These are phyloP conservation scores for Mycena galopus DNA, from an alignment of 768 basidiomycete species.

Conservation along the genomic window DNA sequence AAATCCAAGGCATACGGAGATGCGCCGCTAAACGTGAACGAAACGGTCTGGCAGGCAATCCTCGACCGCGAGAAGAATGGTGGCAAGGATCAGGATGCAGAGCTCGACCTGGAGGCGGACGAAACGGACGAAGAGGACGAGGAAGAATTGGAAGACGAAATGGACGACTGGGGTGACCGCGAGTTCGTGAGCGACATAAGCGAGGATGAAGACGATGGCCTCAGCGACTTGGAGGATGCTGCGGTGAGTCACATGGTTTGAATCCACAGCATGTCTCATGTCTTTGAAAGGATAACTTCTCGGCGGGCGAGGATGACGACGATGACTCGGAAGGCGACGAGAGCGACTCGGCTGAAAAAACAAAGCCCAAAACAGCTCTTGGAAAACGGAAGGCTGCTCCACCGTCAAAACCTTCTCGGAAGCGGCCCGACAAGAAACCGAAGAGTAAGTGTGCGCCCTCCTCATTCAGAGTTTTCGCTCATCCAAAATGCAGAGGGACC, in stretches of 20 bases:
- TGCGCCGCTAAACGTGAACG: conserved; percentile 97
- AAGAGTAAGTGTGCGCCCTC: conserved; percentile 61
- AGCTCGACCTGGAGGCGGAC: conserved; percentile 65
- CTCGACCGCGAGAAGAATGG: conserved; percentile 82
- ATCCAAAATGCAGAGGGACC: conserved; percentile 67
- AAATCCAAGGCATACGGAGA: conserved; percentile 98
- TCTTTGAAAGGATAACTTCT: conserved; percentile 56
- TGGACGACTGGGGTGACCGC: conserved; percentile 68
- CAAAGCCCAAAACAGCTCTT: conserved; percentile 56
- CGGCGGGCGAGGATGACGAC: conserved; percentile 58
- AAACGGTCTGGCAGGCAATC: conserved; percentile 94
- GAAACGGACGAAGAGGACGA: conserved; percentile 75
- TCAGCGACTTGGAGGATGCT: conserved; percentile 80
- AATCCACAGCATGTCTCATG: not conserved
- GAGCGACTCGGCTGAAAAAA: conserved; percentile 53
- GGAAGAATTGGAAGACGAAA: conserved; percentile 62
- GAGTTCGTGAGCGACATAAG: conserved; percentile 85
- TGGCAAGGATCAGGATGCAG: conserved; percentile 56
- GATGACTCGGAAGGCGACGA: conserved; percentile 49
- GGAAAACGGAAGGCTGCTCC: conserved; percentile 78
- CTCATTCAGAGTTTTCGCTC: not conserved
- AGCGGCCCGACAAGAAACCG: conserved; percentile 70
- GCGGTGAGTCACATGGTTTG: conserved; percentile 58
- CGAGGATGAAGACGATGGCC: conserved; percentile 72
- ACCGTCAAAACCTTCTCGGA: conserved; percentile 59